Conservation (phyloP, 1,284 basidiomycete genomes). For the Bondarzewia mesenterica region DNA sequence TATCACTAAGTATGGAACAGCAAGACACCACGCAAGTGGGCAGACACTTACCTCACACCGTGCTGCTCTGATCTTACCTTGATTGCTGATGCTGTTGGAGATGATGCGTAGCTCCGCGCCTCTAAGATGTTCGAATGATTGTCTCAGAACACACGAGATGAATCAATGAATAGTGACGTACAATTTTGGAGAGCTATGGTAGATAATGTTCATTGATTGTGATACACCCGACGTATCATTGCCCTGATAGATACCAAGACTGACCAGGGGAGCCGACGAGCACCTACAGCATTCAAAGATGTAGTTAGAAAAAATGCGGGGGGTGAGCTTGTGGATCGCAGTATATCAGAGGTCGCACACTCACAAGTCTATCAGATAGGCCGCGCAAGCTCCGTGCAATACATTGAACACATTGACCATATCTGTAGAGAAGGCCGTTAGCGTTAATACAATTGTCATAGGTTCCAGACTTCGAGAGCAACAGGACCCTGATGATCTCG, state of each 20-base stretch:
- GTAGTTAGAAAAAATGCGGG: neutral
- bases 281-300: too few relatives aligned
- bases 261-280: slow-evolving; percentile 33
- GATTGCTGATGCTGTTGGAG: slow-evolving; percentile 32
- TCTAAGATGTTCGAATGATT: slow-evolving; percentile 17
- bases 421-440: neutral
- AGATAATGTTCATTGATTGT: slow-evolving; percentile 40
- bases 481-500: neutral
- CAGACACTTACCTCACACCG: slow-evolving; percentile 35
- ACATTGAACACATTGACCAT: neutral
- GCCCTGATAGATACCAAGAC: slow-evolving; percentile 25
- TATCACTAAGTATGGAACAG: too few relatives aligned
- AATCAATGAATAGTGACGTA: slow-evolving; percentile 13
- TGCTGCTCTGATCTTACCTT: slow-evolving; percentile 33
- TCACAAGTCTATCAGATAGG: slow-evolving; percentile 1
- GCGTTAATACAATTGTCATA: too few relatives aligned
- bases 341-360: neutral
- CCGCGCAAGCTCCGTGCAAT: neutral
- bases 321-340: neutral
- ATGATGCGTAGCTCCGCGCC: slow-evolving; percentile 37
- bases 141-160: too few relatives aligned
- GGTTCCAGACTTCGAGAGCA: neutral
- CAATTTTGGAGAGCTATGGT: slow-evolving; percentile 35
- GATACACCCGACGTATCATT: slow-evolving; percentile 30
- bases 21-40: too few relatives aligned